A percentile compares a stretch with the other conserved stretches of the same genome.
Evolutionary conservation across 352 stramenopile genomes (phyloP).

Genomic region (Globisporangium canariense): DNA sequence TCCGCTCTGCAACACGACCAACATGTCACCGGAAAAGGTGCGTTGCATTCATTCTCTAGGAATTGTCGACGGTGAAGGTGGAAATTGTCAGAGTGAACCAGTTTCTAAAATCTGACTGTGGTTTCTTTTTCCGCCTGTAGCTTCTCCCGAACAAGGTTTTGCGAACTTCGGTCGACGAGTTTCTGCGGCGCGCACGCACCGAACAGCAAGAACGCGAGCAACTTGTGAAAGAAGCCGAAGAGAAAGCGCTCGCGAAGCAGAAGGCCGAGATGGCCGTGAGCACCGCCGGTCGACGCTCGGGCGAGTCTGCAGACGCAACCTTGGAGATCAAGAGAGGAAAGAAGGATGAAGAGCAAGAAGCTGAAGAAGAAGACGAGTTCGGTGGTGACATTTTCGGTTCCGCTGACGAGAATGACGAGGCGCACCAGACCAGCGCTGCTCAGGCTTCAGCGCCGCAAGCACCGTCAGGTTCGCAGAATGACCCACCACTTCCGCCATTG

Average conservation of each 20-base stretch:
- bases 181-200: slow-evolving; percentile 65
- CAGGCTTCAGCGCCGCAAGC: slow-evolving; percentile 26
- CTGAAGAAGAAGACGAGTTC: slow-evolving; percentile 85
- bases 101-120: slow-evolving; percentile 1
- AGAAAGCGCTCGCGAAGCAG: slow-evolving; percentile 78
- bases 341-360: slow-evolving; percentile 68
- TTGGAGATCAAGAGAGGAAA: slow-evolving; percentile 86
- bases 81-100: not conserved
- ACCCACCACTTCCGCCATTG: slow-evolving; percentile 35
- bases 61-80: not conserved
- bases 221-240: slow-evolving; percentile 80
- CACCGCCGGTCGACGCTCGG: slow-evolving; percentile 41
- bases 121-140: slow-evolving; percentile 5
- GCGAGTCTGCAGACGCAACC: slow-evolving; percentile 76
- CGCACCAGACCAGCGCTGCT: slow-evolving; percentile 16
- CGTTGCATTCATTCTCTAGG: not conserved
- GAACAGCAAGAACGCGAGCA: slow-evolving; percentile 85
- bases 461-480: not conserved
- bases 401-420: slow-evolving; percentile 47
- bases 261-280: slow-evolving; percentile 59
- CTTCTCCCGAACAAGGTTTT: slow-evolving; percentile 81
- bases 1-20: slow-evolving; percentile 68
- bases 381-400: slow-evolving; percentile 82
- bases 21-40: slow-evolving; percentile 84
- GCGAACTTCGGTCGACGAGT: slow-evolving; percentile 82